These are phyloP conservation scores for Warburgia ugandensis DNA, from an alignment of 164 flowering plant genomes.

Conservation along the genomic window DNA sequence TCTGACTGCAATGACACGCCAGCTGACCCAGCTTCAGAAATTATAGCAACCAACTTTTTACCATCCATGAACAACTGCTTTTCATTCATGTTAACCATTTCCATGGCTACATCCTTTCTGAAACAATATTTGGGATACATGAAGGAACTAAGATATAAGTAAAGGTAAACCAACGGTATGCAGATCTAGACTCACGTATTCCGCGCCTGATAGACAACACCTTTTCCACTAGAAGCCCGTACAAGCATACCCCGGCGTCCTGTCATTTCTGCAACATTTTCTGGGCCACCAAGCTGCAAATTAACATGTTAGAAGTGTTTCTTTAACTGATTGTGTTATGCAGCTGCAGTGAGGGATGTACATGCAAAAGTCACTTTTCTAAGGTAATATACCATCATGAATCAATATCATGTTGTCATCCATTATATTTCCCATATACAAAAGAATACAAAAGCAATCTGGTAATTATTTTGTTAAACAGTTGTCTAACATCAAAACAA, in stretches of 20 bases:
- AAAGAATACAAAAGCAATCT: too few relatives aligned
- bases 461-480: too few relatives aligned
- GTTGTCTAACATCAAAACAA: too few relatives aligned
- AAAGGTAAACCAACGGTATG: background rate
- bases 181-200: conserved; percentile 66
- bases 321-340: too few relatives aligned
- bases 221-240: conserved; percentile 82
- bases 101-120: conserved; percentile 95
- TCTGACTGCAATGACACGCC: conserved; percentile 99
- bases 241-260: conserved; percentile 97
- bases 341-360: too few relatives aligned
- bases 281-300: conserved; percentile 96
- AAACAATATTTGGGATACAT: too few relatives aligned
- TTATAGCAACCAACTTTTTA: conserved; percentile 82
- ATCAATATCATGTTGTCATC: too few relatives aligned
- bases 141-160: background rate
- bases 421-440: too few relatives aligned
- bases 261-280: conserved; percentile 93
- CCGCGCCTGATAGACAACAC: conserved; percentile 92
- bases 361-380: too few relatives aligned
- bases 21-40: conserved; percentile 99
- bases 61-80: conserved; percentile 96
- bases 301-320: background rate
- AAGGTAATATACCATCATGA: too few relatives aligned
- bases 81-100: conserved; percentile 99